Evolutionary conservation across 2,329 filamentous ascomycete genomes (phyloP).

Genomic region (Alternaria sp.): DNA sequence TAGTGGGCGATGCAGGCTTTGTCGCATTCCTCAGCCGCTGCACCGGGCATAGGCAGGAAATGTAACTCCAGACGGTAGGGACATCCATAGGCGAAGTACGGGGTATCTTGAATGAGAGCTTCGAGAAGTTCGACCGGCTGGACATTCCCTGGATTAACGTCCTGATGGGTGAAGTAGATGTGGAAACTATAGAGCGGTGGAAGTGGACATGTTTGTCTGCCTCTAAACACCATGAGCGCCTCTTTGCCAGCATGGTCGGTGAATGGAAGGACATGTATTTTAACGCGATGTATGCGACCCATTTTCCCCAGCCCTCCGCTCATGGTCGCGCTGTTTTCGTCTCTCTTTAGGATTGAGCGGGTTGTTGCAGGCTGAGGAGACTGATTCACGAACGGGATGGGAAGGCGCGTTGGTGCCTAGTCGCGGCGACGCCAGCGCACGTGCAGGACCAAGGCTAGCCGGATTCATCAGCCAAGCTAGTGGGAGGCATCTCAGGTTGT

Average conservation of each 20-base stretch:
- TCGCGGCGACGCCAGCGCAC: background rate
- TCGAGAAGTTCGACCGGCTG: conserved; percentile 12
- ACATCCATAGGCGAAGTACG: background rate
- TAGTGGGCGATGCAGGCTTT: background rate
- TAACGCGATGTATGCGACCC: conserved; percentile 10
- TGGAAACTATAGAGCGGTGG: conserved; percentile 16
- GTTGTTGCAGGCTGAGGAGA: background rate
- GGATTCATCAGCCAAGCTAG: background rate
- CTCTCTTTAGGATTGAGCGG: background rate
- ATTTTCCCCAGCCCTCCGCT: background rate
- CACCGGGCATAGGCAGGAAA: background rate
- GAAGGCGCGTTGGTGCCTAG: background rate
- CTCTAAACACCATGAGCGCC: conserved; percentile 12
- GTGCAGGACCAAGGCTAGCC: background rate
- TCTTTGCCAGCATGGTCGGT: conserved; percentile 11
- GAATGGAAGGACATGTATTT: conserved; percentile 17
- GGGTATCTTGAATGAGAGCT: conserved; percentile 10
- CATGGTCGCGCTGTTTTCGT: background rate
- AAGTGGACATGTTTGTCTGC: conserved; percentile 13
- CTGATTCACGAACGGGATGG: background rate
- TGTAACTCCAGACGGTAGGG: background rate
- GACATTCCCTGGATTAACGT: conserved; percentile 10
- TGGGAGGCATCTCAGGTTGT: background rate
- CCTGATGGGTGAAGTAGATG: conserved; percentile 18
- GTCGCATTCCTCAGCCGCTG: background rate